phyloP scores from a whole-genome alignment of 169 alveolate species.

The Plasmodium gonderi region DNA sequence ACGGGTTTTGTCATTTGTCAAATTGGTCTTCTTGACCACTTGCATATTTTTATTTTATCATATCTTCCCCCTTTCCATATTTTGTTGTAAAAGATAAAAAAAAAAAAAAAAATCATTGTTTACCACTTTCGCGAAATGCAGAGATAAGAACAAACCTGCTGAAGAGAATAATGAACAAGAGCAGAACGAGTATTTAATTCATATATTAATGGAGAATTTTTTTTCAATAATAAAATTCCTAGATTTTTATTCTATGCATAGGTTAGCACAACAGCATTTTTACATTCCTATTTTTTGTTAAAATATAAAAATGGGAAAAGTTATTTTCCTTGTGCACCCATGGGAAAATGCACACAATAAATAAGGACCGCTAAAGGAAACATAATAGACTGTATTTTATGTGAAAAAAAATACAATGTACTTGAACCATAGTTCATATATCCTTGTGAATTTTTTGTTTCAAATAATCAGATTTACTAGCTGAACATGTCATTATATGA shows the following conservation, averaged over 20 bases:
- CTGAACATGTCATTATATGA: too few species aligned
- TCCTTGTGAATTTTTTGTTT: too few species aligned
- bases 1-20: neutral
- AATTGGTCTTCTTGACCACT: neutral
- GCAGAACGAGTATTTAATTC: slow-evolving; percentile 13
- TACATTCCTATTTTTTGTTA: neutral
- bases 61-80: neutral
- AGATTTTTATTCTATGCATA: slow-evolving; percentile 70
- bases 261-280: neutral
- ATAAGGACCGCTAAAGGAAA: too few species aligned
- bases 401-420: neutral
- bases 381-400: neutral
- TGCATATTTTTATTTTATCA: too few species aligned
- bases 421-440: too few species aligned
- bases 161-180: neutral
- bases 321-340: too few species aligned
- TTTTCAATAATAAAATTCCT: slow-evolving; percentile 31
- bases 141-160: slow-evolving; percentile 12
- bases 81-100: too few species aligned
- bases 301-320: neutral
- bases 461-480: too few species aligned
- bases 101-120: too few species aligned
- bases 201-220: slow-evolving; percentile 34
- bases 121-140: neutral
- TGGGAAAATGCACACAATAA: too few species aligned